Percentiles rank a stretch among this genome's conserved stretches.
phyloP scores from a whole-genome alignment of 495 filamentous ascomycete genomes.

The Tuber calosporum region DNA sequence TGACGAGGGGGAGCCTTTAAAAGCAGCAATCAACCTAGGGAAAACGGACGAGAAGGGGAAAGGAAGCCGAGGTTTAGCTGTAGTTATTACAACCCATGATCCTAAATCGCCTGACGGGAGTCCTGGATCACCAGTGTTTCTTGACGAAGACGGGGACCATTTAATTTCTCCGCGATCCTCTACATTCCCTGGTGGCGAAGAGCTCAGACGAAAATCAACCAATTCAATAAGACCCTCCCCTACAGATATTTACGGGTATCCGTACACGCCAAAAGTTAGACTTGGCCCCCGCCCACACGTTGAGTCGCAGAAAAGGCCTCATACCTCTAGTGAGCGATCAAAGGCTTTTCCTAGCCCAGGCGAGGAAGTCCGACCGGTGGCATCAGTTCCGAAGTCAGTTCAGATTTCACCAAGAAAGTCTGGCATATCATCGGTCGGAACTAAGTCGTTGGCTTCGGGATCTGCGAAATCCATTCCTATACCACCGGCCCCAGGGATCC shows the following conservation, averaged over 20 bases:
- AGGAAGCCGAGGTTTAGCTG: conserved; percentile 35
- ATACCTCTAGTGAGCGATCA: conserved; percentile 49
- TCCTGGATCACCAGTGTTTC: conserved; percentile 39
- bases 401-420: conserved; percentile 37
- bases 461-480: conserved; percentile 22
- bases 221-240: conserved; percentile 58
- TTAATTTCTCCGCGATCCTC: conserved; percentile 29
- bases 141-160: conserved; percentile 38
- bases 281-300: conserved; percentile 73
- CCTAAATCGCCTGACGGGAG: conserved; percentile 26
- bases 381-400: conserved; percentile 54
- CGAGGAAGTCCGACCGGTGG: conserved; percentile 61
- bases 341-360: conserved; percentile 40
- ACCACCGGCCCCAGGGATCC: neutral
- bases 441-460: conserved; percentile 31
- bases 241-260: conserved; percentile 56
- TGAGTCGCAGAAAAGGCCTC: conserved; percentile 59
- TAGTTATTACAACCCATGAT: conserved; percentile 41
- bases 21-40: conserved; percentile 24
- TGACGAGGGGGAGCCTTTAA: conserved; percentile 56
- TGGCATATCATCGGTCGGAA: conserved; percentile 21
- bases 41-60: conserved; percentile 26
- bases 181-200: conserved; percentile 39
- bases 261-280: conserved; percentile 63
- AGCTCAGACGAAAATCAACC: conserved; percentile 44